Evolutionary conservation across 495 filamentous ascomycete genomes (phyloP).

Genomic region (Tetracladium setigerum): DNA sequence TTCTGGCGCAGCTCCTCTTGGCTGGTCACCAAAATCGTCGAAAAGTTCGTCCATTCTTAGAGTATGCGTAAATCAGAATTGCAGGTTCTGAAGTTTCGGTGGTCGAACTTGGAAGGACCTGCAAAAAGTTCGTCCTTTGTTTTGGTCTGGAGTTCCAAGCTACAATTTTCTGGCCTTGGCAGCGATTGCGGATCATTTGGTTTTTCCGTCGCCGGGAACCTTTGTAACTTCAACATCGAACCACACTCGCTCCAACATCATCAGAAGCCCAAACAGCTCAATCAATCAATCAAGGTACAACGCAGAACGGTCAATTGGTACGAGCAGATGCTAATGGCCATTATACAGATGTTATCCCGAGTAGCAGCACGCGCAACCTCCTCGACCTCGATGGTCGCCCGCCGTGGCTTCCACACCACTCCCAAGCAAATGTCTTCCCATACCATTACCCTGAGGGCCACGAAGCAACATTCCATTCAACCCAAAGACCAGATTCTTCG

Average conservation of each 20-base stretch:
- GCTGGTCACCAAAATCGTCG: constrained; percentile 70
- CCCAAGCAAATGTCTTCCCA: constrained; percentile 77
- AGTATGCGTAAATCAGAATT: too few species aligned
- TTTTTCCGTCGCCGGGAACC: too few species aligned
- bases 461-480: constrained; percentile 95
- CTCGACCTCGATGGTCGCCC: constrained; percentile 61
- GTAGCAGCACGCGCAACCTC: constrained; percentile 58
- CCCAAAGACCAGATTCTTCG: constrained; percentile 79
- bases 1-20: constrained; percentile 33
- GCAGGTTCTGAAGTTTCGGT: too few species aligned
- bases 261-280: constrained; percentile 13
- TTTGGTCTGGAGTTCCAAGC: too few species aligned
- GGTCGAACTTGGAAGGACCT: too few species aligned
- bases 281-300: constrained; percentile 24
- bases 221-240: constrained; percentile 1
- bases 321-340: neutral
- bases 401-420: constrained; percentile 91
- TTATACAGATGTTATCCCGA: constrained; percentile 73
- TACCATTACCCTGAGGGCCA: constrained; percentile 99
- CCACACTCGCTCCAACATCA: neutral
- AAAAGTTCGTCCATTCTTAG: constrained; percentile 58
- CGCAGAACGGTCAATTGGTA: constrained; percentile 4
- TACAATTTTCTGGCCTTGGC: too few species aligned
- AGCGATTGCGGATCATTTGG: too few species aligned
- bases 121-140: too few species aligned